These are phyloP conservation scores for Tricladium varicosporioides DNA, from an alignment of 2,329 filamentous ascomycete species.

Conservation along the genomic window DNA sequence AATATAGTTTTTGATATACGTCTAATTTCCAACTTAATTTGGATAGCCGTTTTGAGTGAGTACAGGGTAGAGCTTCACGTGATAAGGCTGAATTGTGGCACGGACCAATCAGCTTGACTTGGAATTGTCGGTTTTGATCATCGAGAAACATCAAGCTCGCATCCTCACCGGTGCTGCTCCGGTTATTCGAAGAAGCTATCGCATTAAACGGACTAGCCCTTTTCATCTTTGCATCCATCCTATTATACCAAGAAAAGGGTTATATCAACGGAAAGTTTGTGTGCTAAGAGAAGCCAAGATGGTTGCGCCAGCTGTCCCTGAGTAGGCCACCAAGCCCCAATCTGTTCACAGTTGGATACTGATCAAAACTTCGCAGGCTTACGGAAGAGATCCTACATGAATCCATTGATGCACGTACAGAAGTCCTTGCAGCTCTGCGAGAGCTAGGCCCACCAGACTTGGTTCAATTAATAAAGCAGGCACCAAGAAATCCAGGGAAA, in stretches of 20 bases:
- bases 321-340: constrained; percentile 50
- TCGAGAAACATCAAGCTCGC: neutral
- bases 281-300: constrained; percentile 20
- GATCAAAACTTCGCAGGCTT: constrained; percentile 56
- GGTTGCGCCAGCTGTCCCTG: constrained; percentile 66
- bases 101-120: neutral
- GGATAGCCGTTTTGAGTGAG: too few species aligned
- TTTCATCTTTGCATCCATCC: neutral
- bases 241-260: neutral
- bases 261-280: too few species aligned
- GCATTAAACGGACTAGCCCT: neutral
- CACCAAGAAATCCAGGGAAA: constrained; percentile 54
- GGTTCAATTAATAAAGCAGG: constrained; percentile 85
- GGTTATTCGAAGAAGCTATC: neutral
- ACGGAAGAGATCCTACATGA: constrained; percentile 92
- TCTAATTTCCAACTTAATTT: too few species aligned
- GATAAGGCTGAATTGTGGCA: neutral
- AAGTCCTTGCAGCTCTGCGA: constrained; percentile 78
- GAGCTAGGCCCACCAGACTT: constrained; percentile 95
- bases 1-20: too few species aligned
- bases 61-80: neutral
- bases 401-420: constrained; percentile 88
- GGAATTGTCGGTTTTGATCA: neutral
- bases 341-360: constrained; percentile 8
- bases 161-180: neutral